Evolutionary conservation across 768 basidiomycete species (phyloP).

Genomic region (Mycena metata): DNA sequence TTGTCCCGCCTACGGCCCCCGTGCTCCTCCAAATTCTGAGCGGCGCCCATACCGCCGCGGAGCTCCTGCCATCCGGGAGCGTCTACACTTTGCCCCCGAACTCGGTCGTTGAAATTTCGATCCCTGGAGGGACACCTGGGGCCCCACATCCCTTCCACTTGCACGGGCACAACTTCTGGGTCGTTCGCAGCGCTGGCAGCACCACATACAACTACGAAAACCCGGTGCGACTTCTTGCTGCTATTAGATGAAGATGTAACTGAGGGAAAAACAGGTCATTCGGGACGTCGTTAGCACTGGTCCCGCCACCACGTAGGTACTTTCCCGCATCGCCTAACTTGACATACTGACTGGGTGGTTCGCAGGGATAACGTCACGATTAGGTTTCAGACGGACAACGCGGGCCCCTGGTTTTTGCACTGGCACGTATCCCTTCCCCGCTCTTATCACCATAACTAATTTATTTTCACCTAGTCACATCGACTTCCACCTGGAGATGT

Average conservation of each 20-base stretch:
- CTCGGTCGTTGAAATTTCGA: conserved; percentile 29
- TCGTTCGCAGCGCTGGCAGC: conserved; percentile 46
- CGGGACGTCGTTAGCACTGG: conserved; percentile 56
- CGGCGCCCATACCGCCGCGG: conserved; percentile 23
- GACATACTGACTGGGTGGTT: conserved; percentile 35
- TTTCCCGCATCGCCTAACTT: neutral
- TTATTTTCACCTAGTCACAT: conserved; percentile 9
- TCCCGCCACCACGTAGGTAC: neutral
- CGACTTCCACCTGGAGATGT: conserved; percentile 27
- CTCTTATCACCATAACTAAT: neutral
- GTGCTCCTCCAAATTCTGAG: conserved; percentile 38
- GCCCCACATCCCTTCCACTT: conserved; percentile 37
- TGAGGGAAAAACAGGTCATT: conserved; percentile 31
- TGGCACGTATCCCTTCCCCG: neutral
- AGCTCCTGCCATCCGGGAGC: conserved; percentile 7
- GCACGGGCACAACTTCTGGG: conserved; percentile 48
- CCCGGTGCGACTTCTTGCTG: conserved; percentile 47
- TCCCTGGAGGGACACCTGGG: conserved; percentile 41
- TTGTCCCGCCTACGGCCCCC: conserved; percentile 9
- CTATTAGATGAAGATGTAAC: neutral
- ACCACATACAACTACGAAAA: conserved; percentile 50
- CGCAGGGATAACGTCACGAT: conserved; percentile 56
- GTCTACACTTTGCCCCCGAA: conserved; percentile 3
- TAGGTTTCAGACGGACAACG: conserved; percentile 67
- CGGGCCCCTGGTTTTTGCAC: conserved; percentile 26